Conservation (phyloP, 2,329 filamentous ascomycete genomes). For the Capronia coronata region DNA sequence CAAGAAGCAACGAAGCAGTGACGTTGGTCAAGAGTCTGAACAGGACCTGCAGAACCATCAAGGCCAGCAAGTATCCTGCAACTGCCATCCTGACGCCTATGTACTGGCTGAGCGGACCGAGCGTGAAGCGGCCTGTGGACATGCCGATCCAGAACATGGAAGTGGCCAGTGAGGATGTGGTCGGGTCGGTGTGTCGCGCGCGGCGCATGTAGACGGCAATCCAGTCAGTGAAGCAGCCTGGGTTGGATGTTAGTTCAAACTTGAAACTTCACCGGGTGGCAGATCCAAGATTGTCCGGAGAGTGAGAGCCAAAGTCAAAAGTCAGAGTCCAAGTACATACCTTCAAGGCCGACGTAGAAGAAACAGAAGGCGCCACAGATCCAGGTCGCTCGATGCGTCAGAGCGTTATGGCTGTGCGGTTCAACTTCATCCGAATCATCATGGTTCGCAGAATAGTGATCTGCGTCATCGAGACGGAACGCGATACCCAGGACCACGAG, state of each 20-base stretch:
- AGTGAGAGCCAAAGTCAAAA: too few relatives aligned
- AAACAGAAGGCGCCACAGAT: conserved; percentile 41
- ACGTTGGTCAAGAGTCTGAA: conserved; percentile 15
- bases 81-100: conserved; percentile 31
- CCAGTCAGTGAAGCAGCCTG: conserved; percentile 42
- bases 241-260: background rate
- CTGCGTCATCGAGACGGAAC: conserved; percentile 36
- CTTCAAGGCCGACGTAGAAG: conserved; percentile 42
- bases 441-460: conserved; percentile 27
- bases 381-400: conserved; percentile 34
- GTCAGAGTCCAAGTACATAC: too few relatives aligned
- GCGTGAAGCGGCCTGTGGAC: conserved; percentile 36
- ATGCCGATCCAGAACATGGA: conserved; percentile 44
- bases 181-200: conserved; percentile 34
- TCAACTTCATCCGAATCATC: background rate
- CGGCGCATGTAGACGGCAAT: conserved; percentile 43
- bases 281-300: too few relatives aligned
- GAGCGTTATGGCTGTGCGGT: conserved; percentile 6
- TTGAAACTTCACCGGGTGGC: too few relatives aligned
- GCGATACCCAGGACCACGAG: conserved; percentile 30
- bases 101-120: conserved; percentile 33
- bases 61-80: conserved; percentile 27
- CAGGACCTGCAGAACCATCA: conserved; percentile 5
- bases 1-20: conserved; percentile 30
- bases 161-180: conserved; percentile 38